Evolutionary conservation across 495 filamentous ascomycete species (phyloP).

Genomic region (Umbilicaria muhlenbergii): DNA sequence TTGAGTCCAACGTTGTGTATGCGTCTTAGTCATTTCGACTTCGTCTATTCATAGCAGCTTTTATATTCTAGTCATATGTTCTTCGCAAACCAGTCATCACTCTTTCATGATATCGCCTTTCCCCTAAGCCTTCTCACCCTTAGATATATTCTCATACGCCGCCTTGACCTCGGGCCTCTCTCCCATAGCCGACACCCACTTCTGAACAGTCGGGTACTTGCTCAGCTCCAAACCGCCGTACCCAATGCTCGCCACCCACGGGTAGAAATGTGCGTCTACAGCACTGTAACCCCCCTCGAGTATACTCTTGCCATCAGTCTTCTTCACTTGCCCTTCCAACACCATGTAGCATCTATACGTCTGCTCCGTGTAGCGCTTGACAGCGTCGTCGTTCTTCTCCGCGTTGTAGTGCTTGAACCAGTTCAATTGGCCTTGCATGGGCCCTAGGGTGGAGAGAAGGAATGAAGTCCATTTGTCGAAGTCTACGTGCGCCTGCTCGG

Average conservation of each 20-base stretch:
- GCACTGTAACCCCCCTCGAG: conserved; percentile 20
- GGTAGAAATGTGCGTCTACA: conserved; percentile 30
- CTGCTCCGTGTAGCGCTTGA: conserved; percentile 23
- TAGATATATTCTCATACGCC: conserved; percentile 3
- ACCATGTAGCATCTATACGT: conserved; percentile 25
- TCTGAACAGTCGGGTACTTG: conserved; percentile 36
- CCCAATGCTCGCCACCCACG: conserved; percentile 24
- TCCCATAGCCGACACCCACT: conserved; percentile 40
- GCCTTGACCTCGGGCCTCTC: conserved; percentile 46
- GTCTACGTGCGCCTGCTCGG: conserved; percentile 26
- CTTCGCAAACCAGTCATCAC: no score
- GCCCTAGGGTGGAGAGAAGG: conserved; percentile 24
- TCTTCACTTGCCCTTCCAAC: conserved; percentile 26
- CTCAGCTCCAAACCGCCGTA: conserved; percentile 28
- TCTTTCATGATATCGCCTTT: no score
- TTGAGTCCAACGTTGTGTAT: no score
- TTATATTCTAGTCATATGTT: no score
- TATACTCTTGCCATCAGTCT: conserved; percentile 21
- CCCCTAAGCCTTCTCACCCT: conserved; percentile 6
- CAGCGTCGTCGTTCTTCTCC: conserved; percentile 24
- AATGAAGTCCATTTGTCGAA: conserved; percentile 34
- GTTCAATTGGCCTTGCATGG: conserved; percentile 27
- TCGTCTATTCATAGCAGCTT: no score
- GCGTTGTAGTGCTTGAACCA: conserved; percentile 24
- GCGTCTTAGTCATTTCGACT: no score